Base-by-base conservation (phyloP, 2,329 filamentous ascomycete species). In the Boeremia lycopersici region DNA sequence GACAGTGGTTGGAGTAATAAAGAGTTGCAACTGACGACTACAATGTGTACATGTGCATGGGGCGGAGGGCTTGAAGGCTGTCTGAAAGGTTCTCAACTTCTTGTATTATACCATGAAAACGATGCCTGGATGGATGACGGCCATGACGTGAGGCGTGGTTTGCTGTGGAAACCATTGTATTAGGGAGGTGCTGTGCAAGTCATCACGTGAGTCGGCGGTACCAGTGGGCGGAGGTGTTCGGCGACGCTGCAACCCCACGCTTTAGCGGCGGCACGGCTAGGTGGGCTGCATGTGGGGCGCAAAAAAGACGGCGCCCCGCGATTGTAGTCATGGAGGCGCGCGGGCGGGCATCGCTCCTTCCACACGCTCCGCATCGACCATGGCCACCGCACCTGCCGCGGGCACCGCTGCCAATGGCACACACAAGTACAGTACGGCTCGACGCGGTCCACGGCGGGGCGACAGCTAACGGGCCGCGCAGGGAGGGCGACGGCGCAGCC, bases 401-500 rank as follows among this genome's bases (percentile, higher is more conserved):
- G 48, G 36, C 17, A 34, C 44, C 29, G 48, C 56, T 38, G 31
- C 60, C 60, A 65, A 64, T 62, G 64, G 67, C 63, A 56, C 62
- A 17, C 57, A 49, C 34, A 63, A 60, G 40, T 68, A 70, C 53
- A 57, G 67, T 70, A 67, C 30, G 65, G 34, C 42, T 23, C 36
- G 2, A 12, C 6, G n/a, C 8, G 13, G 15, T 9, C 39, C 23
- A 3, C 17, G 12, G 15, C 7, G 12, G 29, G 38, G 4, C 28
- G 12, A n/a, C 15, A n/a, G 23, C 40, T 25, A 26, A 43, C 26
- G 34, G 5, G 25, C 33, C 51, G 39, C 17, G 19, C 43, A 78
- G 76, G 66, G 49, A 70, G 68, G 62, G 66, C 74, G n/a, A 66
- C 67, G 10, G 61, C 84, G 50, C 91, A 97, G 76, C 87, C 90